phyloP scores from a whole-genome alignment of 2,329 filamentous ascomycete species.

The Drechslera avenae region DNA sequence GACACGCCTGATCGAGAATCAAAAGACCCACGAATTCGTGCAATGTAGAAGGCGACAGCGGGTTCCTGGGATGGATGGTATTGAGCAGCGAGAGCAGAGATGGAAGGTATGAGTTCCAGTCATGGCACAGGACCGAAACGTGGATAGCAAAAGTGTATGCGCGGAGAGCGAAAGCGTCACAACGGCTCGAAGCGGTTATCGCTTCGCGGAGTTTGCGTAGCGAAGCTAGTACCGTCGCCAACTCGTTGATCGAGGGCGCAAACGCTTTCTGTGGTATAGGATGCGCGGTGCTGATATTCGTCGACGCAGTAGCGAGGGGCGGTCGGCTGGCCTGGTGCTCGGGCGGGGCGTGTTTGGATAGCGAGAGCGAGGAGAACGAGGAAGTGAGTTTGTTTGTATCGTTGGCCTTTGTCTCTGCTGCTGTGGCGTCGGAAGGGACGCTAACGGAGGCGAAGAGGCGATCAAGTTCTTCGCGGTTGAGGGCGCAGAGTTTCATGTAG shows the following conservation, averaged over 20 bases:
- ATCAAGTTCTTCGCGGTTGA: constrained; percentile 73
- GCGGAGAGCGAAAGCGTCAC: constrained; percentile 82
- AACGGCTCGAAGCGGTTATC: constrained; percentile 76
- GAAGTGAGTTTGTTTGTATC: constrained; percentile 17
- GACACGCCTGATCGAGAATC: constrained; percentile 86
- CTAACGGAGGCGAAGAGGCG: constrained; percentile 73
- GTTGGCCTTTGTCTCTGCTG: constrained; percentile 1
- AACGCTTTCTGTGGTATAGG: constrained; percentile 32
- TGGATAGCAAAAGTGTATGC: constrained; percentile 92
- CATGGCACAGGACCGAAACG: constrained; percentile 76
- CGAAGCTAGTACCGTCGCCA: constrained; percentile 77
- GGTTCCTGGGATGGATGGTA: constrained; percentile 69
- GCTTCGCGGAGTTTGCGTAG: constrained; percentile 92
- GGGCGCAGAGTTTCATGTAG: constrained; percentile 87
- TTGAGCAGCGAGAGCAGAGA: constrained; percentile 80
- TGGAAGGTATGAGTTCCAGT: constrained; percentile 88
- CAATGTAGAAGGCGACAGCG: constrained; percentile 72
- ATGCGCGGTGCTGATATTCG: constrained; percentile 16
- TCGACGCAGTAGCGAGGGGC: constrained; percentile 1
- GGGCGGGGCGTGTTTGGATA: constrained; percentile 27
- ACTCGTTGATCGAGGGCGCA: constrained; percentile 55
- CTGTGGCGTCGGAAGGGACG: constrained; percentile 5
- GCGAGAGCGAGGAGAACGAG: constrained; percentile 22
- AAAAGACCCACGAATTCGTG: constrained; percentile 81
- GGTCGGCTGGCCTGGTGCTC: constrained; percentile 5